Conservation (phyloP, 495 filamentous ascomycete species). For the Annulohypoxylon bovei region DNA sequence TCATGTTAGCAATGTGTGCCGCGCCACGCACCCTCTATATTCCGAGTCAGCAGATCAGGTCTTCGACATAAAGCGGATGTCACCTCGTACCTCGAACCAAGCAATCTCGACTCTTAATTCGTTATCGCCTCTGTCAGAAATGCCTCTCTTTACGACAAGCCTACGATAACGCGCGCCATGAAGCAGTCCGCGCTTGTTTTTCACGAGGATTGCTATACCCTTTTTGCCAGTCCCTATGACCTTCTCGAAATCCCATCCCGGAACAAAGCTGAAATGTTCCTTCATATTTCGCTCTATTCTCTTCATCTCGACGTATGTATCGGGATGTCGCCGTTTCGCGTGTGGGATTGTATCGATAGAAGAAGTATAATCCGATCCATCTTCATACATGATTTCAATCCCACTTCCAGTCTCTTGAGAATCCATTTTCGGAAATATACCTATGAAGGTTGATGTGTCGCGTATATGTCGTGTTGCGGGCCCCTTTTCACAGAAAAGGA, state of each 20-base stretch:
- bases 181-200: not conserved
- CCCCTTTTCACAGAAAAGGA: too few relatives aligned
- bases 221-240: not conserved
- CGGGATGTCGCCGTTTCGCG: not conserved
- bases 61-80: not conserved
- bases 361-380: too few relatives aligned
- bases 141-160: slow-evolving; percentile 6
- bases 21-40: not conserved
- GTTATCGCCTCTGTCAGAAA: not conserved
- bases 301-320: not conserved
- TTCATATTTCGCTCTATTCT: not conserved
- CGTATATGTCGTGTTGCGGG: too few relatives aligned
- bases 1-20: not conserved
- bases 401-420: too few relatives aligned
- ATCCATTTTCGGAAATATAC: too few relatives aligned
- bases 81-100: not conserved
- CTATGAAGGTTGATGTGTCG: too few relatives aligned
- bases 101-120: slow-evolving; percentile 2
- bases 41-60: not conserved
- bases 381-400: too few relatives aligned
- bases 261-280: not conserved
- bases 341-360: too few relatives aligned
- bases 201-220: not conserved
- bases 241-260: not conserved
- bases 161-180: not conserved